Conservation (phyloP, 2,329 filamentous ascomycete genomes). For the Pseudogymnoascus sp. region DNA sequence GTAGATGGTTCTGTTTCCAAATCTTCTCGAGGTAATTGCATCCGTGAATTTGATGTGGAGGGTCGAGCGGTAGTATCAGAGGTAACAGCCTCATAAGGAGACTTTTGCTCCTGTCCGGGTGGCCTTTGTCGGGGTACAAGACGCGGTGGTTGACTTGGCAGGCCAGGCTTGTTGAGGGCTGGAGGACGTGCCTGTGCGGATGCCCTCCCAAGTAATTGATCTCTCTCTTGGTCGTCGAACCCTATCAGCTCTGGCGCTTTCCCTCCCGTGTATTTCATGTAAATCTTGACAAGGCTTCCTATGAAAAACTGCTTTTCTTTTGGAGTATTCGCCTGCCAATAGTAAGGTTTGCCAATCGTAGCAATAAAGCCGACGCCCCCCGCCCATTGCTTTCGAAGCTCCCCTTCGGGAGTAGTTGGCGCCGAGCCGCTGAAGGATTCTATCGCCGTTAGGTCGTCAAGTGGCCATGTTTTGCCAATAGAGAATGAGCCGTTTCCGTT, state of each 20-base stretch:
- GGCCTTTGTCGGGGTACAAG: background rate
- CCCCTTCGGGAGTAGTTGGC: slow-evolving; percentile 50
- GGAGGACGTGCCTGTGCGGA: slow-evolving; percentile 18
- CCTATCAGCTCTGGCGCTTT: slow-evolving; percentile 69
- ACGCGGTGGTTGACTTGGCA: slow-evolving; percentile 16
- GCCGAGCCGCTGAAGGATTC: slow-evolving; percentile 66
- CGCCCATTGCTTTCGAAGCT: slow-evolving; percentile 63
- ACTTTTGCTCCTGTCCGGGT: background rate
- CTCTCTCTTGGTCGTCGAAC: slow-evolving; percentile 72
- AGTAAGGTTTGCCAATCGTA: slow-evolving; percentile 87
- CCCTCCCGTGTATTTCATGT: slow-evolving; percentile 88
- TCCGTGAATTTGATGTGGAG: slow-evolving; percentile 22
- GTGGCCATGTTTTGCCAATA: slow-evolving; percentile 95
- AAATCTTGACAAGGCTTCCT: slow-evolving; percentile 91
- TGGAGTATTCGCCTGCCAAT: slow-evolving; percentile 85
- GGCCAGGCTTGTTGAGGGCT: slow-evolving; percentile 19
- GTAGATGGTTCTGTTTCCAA: slow-evolving; percentile 24
- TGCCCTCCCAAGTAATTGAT: slow-evolving; percentile 58
- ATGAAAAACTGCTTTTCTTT: slow-evolving; percentile 99
- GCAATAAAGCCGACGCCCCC: slow-evolving; percentile 78
- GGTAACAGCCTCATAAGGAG: background rate
- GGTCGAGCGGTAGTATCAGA: slow-evolving; percentile 6
- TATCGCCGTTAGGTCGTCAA: slow-evolving; percentile 78
- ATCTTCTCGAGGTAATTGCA: slow-evolving; percentile 22
- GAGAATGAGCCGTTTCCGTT: slow-evolving; percentile 91